phyloP scores from a whole-genome alignment of 176 grass and related monocot genomes.

The Carex pumila region DNA sequence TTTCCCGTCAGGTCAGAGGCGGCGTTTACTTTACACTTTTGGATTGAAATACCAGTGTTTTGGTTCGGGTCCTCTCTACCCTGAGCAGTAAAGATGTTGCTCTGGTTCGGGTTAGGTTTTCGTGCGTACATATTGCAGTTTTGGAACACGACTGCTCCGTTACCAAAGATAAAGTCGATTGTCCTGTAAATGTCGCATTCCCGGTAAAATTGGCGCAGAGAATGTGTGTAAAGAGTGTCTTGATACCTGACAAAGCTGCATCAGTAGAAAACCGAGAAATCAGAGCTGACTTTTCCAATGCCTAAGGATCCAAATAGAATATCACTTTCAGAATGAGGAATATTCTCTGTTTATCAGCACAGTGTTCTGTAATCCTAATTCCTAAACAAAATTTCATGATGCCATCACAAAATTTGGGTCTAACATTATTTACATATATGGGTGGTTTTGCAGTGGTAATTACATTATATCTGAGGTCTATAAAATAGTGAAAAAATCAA shows the following conservation, averaged over 20 bases:
- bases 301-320: too few relatives aligned
- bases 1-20: too few relatives aligned
- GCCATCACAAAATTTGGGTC: too few relatives aligned
- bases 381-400: too few relatives aligned
- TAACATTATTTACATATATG: too few relatives aligned
- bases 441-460: too few relatives aligned
- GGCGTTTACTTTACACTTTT: too few relatives aligned
- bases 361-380: too few relatives aligned
- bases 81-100: constrained; percentile 67
- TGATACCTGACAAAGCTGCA: constrained; percentile 87
- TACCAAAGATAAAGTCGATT: constrained; percentile 70
- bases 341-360: too few relatives aligned
- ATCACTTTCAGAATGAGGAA: too few relatives aligned
- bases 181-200: constrained; percentile 84
- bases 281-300: constrained; percentile 36
- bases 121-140: constrained; percentile 71
- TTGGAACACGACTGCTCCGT: constrained; percentile 63
- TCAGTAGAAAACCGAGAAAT: constrained; percentile 50
- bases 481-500: too few relatives aligned
- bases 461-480: too few relatives aligned
- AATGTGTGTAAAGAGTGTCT: constrained; percentile 84
- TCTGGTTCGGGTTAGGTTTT: constrained; percentile 38
- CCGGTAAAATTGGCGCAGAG: constrained; percentile 78
- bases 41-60: constrained; percentile 79
- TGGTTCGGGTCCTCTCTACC: constrained; percentile 73